A percentile compares a stretch with the other conserved stretches of the same genome.
phyloP scores from a whole-genome alignment of 2,329 filamentous ascomycete genomes.

The Fusarium brevicatenulatum region DNA sequence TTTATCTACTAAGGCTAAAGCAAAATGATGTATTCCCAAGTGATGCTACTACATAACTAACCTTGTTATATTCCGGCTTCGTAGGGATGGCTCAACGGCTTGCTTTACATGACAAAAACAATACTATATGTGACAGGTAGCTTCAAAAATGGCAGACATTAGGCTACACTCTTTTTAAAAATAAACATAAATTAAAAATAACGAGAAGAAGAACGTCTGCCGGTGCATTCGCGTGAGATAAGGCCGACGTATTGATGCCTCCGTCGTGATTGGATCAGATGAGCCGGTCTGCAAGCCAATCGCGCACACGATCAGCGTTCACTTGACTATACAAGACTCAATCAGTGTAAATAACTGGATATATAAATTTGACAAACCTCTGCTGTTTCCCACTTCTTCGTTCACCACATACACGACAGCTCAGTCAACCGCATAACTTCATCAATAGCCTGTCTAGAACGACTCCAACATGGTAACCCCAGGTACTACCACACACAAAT shows the following conservation, averaged over 20 bases:
- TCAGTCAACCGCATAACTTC: not conserved
- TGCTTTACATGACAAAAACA: no score
- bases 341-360: accelerated
- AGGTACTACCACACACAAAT: not conserved
- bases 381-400: not conserved
- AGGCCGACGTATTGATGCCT: no score
- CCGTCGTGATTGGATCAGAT: no score
- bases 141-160: not conserved
- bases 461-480: not conserved
- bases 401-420: not conserved
- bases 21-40: accelerated
- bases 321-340: not conserved
- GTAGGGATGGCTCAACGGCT: no score
- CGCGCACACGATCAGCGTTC: not conserved
- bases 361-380: not conserved
- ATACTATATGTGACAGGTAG: no score
- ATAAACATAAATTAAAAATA: no score
- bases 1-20: accelerated
- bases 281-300: not conserved
- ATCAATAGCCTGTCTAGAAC: not conserved
- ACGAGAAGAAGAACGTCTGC: accelerated
- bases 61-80: not conserved
- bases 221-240: no score
- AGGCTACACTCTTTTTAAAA: not conserved
- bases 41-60: not conserved